Evolutionary conservation across 371 early-diverging fungal species (phyloP).

Genomic region (Choanephora cucurbitarum): DNA sequence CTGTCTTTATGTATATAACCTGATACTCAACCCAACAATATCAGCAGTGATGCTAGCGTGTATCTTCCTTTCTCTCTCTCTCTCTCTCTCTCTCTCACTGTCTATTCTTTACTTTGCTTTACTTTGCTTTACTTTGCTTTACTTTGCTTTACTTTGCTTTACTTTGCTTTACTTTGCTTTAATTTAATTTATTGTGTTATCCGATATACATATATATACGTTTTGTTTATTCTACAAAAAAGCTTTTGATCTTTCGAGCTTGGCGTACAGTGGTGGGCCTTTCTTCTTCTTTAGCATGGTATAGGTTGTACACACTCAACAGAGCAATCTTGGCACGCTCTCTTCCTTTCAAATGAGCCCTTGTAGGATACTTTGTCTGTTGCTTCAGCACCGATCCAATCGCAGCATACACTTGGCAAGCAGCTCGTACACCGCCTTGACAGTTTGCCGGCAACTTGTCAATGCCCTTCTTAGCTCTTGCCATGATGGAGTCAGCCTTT

Average conservation of each 20-base stretch:
- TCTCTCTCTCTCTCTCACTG: too few relatives aligned
- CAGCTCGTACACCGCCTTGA: conserved; percentile 51
- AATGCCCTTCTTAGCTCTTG: conserved; percentile 39
- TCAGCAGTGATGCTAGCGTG: too few relatives aligned
- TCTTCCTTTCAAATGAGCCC: conserved; percentile 28
- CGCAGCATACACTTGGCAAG: conserved; percentile 51
- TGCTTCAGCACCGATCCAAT: conserved; percentile 35
- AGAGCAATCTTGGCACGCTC: conserved; percentile 30
- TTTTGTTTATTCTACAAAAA: conserved; percentile 19
- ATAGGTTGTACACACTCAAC: conserved; percentile 27
- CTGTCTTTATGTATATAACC: too few relatives aligned
- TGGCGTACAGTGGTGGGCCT: background rate
- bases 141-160: too few relatives aligned
- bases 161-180: too few relatives aligned
- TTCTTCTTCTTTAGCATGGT: background rate
- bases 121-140: too few relatives aligned
- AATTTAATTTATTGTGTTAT: too few relatives aligned
- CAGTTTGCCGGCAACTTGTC: conserved; percentile 34
- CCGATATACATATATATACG: background rate
- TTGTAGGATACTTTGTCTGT: conserved; percentile 10
- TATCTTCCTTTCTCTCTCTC: too few relatives aligned
- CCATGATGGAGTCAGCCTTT: conserved; percentile 29
- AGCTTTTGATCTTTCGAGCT: conserved; percentile 18
- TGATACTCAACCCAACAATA: too few relatives aligned
- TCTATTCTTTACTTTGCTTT: too few relatives aligned